These are phyloP conservation scores for Picochlorum sp. DNA, from an alignment of 139 green algal genomes.

Conservation along the genomic window DNA sequence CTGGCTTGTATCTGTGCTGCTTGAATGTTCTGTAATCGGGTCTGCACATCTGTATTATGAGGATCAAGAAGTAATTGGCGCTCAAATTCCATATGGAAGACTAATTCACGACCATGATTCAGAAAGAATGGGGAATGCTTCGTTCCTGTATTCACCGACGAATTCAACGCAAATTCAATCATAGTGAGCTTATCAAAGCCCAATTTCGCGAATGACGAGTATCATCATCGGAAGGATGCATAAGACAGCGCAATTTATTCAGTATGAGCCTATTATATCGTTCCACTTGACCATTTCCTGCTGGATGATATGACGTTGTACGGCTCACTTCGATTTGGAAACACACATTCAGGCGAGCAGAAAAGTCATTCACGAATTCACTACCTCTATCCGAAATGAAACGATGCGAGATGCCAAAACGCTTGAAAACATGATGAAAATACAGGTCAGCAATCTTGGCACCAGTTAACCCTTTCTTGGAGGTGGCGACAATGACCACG, in stretches of 20 bases:
- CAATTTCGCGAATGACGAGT: conserved; percentile 16
- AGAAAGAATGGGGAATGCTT: conserved; percentile 31
- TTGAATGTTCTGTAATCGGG: not conserved
- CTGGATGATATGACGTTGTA: conserved; percentile 32
- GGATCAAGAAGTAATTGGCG: not conserved
- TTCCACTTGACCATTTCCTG: conserved; percentile 58
- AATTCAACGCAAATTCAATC: conserved; percentile 50
- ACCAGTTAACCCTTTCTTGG: conserved; percentile 8
- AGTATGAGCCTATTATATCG: conserved; percentile 41
- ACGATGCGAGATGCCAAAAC: conserved; percentile 8
- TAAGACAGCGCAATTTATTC: conserved; percentile 39
- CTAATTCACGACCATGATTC: conserved; percentile 30
- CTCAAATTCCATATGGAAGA: not conserved
- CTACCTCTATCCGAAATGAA: conserved; percentile 28
- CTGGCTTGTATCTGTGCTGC: not conserved
- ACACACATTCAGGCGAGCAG: conserved; percentile 7
- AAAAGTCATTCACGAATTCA: not conserved
- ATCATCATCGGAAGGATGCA: conserved; percentile 17
- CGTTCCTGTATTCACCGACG: conserved; percentile 12
- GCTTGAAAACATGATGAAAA: conserved; percentile 17
- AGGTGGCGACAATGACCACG: not conserved
- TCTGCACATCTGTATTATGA: not conserved
- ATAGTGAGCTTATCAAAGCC: conserved; percentile 28
- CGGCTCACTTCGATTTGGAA: too few relatives aligned
- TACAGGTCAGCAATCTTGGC: conserved; percentile 16